These are phyloP conservation scores for Hamamelis virginiana DNA, from an alignment of 164 flowering plant species.

Conservation along the genomic window DNA sequence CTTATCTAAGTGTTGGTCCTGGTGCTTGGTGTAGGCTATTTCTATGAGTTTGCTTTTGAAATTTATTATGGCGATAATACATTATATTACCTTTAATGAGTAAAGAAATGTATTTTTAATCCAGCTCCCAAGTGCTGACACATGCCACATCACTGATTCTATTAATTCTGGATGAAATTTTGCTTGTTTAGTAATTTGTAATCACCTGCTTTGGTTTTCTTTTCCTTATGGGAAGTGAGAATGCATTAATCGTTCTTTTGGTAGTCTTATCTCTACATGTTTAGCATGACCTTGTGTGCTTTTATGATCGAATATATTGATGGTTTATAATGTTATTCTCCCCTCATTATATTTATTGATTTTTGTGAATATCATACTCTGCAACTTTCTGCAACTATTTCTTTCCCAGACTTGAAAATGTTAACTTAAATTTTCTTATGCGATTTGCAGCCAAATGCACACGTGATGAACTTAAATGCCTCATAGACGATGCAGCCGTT, in stretches of 20 bases:
- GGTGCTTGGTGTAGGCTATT: no score
- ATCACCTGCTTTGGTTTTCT: no score
- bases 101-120: background rate
- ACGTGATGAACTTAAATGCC: constrained; percentile 47
- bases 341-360: background rate
- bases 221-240: no score
- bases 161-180: no score
- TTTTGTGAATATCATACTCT: background rate
- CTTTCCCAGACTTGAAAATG: background rate
- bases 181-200: no score
- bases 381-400: no score
- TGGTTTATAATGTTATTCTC: background rate
- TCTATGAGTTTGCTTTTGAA: no score
- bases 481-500: constrained; percentile 35
- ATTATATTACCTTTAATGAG: background rate
- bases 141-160: background rate
- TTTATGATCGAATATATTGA: background rate
- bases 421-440: background rate
- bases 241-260: no score
- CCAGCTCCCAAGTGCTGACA: background rate
- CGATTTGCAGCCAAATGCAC: constrained; percentile 46
- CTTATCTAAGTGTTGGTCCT: no score
- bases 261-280: background rate
- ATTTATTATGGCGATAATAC: no score
- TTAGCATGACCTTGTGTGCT: background rate